These are phyloP conservation scores for Hawksworthiomyces lignivorus DNA, from an alignment of 2,329 filamentous ascomycete genomes.

Conservation along the genomic window DNA sequence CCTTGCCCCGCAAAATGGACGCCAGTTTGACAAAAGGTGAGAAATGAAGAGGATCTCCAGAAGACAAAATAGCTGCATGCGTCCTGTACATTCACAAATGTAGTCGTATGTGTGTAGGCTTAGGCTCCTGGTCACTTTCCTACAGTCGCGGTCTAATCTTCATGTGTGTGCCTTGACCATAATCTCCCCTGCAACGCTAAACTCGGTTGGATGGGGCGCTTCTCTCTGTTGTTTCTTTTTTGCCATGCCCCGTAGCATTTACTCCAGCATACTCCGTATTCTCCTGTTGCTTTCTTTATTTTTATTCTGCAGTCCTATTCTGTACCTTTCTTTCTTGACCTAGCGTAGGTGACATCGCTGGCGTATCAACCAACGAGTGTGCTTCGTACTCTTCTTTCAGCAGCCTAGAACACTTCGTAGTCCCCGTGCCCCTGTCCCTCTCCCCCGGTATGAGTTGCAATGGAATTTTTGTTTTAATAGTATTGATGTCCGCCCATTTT, in stretches of 20 bases:
- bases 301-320: not conserved
- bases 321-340: not conserved
- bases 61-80: conserved; percentile 1
- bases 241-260: too few relatives aligned
- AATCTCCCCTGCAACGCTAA: not conserved
- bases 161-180: too few relatives aligned
- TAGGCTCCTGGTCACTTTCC: too few relatives aligned
- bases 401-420: too few relatives aligned
- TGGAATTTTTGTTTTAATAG: conserved; percentile 3
- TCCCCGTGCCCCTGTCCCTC: too few relatives aligned
- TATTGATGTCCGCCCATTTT: conserved; percentile 19
- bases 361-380: too few relatives aligned
- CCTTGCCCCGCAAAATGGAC: conserved; percentile 5
- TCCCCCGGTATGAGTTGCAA: too few relatives aligned
- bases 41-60: not conserved
- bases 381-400: too few relatives aligned
- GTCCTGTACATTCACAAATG: too few relatives aligned
- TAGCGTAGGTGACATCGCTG: too few relatives aligned
- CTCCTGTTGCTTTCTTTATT: not conserved
- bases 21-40: not conserved
- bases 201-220: not conserved
- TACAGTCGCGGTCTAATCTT: too few relatives aligned
- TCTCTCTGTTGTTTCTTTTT: not conserved
- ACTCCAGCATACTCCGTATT: not conserved
- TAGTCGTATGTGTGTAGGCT: too few relatives aligned